Conservation (phyloP, 2,329 filamentous ascomycete species). For the Scedosporium aurantiacum region DNA sequence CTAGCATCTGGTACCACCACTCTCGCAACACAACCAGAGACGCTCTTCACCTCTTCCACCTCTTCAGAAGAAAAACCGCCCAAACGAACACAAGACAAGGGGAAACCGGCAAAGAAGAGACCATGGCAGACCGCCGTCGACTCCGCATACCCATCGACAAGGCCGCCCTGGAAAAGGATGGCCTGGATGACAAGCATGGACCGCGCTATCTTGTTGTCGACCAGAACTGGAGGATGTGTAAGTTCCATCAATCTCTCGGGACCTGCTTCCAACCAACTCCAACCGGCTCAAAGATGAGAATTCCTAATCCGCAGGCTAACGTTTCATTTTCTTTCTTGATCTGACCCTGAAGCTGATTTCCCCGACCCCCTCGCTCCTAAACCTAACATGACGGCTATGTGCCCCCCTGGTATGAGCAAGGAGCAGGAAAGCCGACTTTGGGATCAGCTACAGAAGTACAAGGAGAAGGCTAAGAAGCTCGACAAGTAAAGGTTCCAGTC, state of each 20-base stretch:
- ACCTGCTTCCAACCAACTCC: too few species aligned
- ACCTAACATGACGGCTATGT: not conserved
- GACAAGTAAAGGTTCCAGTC: not conserved
- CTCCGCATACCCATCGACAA: not conserved
- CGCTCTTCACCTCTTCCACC: not conserved
- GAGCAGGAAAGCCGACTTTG: not conserved
- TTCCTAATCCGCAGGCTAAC: too few species aligned
- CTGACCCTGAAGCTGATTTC: not conserved
- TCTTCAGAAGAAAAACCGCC: not conserved
- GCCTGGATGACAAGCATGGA: not conserved
- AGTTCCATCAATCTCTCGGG: not conserved
- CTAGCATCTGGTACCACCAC: too few species aligned
- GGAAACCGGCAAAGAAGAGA: slow-evolving; percentile 26
- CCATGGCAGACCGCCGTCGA: not conserved
- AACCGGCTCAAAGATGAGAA: too few species aligned
- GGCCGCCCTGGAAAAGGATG: not conserved
- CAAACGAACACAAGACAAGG: slow-evolving; percentile 26
- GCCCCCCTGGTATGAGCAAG: not conserved
- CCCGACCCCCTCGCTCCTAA: slow-evolving; percentile 2
- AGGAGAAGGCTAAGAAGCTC: slow-evolving; percentile 4
- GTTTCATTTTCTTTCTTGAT: not conserved
- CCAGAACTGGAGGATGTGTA: slow-evolving; percentile 6
- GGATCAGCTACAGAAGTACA: slow-evolving; percentile 3
- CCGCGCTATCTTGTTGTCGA: not conserved
- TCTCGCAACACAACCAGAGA: too few species aligned